Evolutionary conservation across 2,329 filamentous ascomycete species (phyloP).

Genomic region (Chrysosphaeria jannelii): DNA sequence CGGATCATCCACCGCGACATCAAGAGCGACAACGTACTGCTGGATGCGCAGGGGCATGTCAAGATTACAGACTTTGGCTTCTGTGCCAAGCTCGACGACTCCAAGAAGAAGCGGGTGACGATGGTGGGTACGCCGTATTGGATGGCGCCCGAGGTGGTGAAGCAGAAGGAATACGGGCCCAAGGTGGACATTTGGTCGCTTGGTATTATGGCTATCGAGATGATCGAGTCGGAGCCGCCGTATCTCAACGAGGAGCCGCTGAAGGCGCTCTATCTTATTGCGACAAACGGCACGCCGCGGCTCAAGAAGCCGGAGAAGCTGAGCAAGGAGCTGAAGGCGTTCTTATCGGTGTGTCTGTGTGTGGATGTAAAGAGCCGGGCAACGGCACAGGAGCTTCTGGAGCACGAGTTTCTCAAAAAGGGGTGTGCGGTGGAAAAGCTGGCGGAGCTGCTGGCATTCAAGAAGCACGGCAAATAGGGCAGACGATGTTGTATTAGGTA

Average conservation of each 20-base stretch:
- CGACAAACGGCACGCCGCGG: conserved; percentile 84
- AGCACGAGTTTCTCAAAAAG: conserved; percentile 81
- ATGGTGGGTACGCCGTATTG: conserved; percentile 99
- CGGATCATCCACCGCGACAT: conserved; percentile 98
- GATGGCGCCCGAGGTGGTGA: conserved; percentile 99
- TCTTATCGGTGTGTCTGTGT: conserved; percentile 84
- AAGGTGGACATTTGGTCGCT: conserved; percentile 98
- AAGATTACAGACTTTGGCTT: conserved; percentile 99
- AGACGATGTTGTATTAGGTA: background rate
- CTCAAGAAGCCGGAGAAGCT: conserved; percentile 97
- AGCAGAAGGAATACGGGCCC: conserved; percentile 94
- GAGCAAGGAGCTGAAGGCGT: conserved; percentile 91
- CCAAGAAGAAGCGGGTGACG: conserved; percentile 87
- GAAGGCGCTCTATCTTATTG: conserved; percentile 90
- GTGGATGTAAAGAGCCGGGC: conserved; percentile 89
- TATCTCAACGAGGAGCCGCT: conserved; percentile 95
- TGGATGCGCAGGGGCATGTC: conserved; percentile 82
- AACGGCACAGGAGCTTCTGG: conserved; percentile 64
- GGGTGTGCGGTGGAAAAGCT: conserved; percentile 63
- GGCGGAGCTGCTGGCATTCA: conserved; percentile 66
- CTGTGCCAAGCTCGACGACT: conserved; percentile 91
- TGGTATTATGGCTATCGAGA: conserved; percentile 98
- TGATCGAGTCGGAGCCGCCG: conserved; percentile 95
- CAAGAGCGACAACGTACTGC: conserved; percentile 93
- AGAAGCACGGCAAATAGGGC: conserved; percentile 33